Base-by-base conservation (phyloP, 1,139 yeast genomes). In the Geotrichum candidum region DNA sequence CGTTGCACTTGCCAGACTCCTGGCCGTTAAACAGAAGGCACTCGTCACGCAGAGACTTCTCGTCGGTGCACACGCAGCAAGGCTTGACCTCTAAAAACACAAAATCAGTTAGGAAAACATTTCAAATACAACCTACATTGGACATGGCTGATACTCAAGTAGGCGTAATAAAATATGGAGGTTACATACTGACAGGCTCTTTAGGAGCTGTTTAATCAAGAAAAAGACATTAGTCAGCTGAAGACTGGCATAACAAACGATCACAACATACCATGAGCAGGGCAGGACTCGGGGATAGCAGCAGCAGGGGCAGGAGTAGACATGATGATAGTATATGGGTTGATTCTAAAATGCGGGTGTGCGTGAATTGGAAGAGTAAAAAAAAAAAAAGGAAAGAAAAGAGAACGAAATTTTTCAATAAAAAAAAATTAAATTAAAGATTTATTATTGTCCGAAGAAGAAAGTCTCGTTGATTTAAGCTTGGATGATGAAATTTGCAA, bases 11-110 rank as follows among this genome's bases (percentile, higher is more conserved):
- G 50, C 88, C 92, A 60, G 89, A 80, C 48, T 91, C 97, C 69
- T 87, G 87, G 57, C 96, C 97, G 70, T 90, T 85, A 69, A 84
- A 77, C 64, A 94, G 80, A 63, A 92, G 78, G 73, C 99, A 94
- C 71, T 91, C 91, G 72, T 94, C 99, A 71, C 99, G 82, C 31
- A 77, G 74, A 66, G 87, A 82, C 78, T 92, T 94, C 72, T 92
- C 95, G 48, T 87, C 88, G 68, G 87, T 83, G 76, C 99, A 94
- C 38, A 94, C 98, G 71, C 99, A 94, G 76, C 99, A 94, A 65
- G 99, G 97, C 78, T 92, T 94, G 67, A 95, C 95, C 73, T 89
- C 64, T 62, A 48, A 13, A 52, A 45, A 29, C n/a, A 38, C 10
- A 29, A 22, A 23, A 33, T 15, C 11, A 41, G 54, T 51, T 51